A percentile compares a stretch with the other conserved stretches of the same genome.
phyloP scores from a whole-genome alignment of 306 rosid genomes.

The Quillaja saponaria region DNA sequence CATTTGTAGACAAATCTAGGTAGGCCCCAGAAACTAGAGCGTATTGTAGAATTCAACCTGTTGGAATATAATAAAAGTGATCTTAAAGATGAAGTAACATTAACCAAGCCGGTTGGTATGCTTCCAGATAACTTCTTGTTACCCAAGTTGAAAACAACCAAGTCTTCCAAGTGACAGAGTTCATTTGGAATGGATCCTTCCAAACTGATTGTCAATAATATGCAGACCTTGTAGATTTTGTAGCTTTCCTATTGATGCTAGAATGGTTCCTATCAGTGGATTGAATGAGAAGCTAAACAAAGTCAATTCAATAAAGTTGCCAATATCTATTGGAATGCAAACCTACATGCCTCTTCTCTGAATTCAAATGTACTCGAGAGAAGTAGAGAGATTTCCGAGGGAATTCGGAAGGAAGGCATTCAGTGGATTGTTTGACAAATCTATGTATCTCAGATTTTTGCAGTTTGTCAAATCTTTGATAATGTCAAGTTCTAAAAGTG shows the following conservation, averaged over 20 bases:
- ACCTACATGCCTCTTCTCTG: neutral
- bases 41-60: no score
- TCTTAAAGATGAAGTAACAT: neutral
- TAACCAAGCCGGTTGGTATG: neutral
- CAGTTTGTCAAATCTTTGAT: no score
- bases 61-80: neutral
- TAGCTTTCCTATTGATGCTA: neutral
- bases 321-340: neutral
- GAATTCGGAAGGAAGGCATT: no score
- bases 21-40: neutral
- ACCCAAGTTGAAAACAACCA: neutral
- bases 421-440: no score
- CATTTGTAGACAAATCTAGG: conserved; percentile 6
- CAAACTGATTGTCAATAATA: neutral
- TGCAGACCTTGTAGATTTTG: neutral
- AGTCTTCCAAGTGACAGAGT: neutral
- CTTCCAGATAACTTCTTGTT: neutral
- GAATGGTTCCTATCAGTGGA: neutral
- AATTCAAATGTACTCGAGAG: neutral
- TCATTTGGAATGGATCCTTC: neutral
- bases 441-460: no score
- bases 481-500: neutral
- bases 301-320: neutral
- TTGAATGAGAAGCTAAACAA: neutral
- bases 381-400: neutral